phyloP scores from a whole-genome alignment of 75 land plant genomes.

The Selaginella moellendorffii region DNA sequence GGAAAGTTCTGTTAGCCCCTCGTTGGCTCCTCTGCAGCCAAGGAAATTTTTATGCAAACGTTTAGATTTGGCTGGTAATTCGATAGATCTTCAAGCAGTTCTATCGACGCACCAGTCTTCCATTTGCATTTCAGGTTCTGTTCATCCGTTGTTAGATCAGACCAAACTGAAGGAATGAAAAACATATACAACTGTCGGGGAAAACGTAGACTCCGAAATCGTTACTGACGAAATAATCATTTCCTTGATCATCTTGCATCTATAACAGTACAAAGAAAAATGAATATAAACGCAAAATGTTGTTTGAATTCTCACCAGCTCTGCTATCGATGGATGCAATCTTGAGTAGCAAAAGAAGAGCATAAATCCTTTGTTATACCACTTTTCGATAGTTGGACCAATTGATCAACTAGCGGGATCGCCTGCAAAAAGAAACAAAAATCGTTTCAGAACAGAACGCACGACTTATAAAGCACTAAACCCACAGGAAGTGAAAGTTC shows the following conservation, averaged over 20 bases:
- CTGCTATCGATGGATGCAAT: conserved; percentile 58
- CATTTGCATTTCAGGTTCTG: conserved; percentile 47
- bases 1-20: too few species aligned
- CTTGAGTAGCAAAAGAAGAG: conserved; percentile 43
- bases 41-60: background rate
- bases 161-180: too few species aligned
- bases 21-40: too few species aligned
- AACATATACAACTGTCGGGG: too few species aligned
- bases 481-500: conserved; percentile 14
- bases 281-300: background rate
- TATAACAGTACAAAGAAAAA: conserved; percentile 13
- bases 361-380: conserved; percentile 82
- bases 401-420: conserved; percentile 43
- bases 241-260: conserved; percentile 63
- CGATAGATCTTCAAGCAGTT: conserved; percentile 66
- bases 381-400: conserved; percentile 63
- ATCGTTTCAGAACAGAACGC: background rate
- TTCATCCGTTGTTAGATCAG: too few species aligned
- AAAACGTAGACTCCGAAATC: conserved; percentile 53
- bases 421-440: conserved; percentile 43
- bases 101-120: conserved; percentile 76
- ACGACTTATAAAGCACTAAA: too few species aligned
- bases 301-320: conserved; percentile 43
- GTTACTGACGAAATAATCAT: conserved; percentile 62
- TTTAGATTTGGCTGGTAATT: conserved; percentile 30